A percentile compares a stretch with the other conserved stretches of the same genome.
These are phyloP conservation scores for Sideroxylon spinosum DNA, from an alignment of 179 eudicot genomes.

Conservation along the genomic window DNA sequence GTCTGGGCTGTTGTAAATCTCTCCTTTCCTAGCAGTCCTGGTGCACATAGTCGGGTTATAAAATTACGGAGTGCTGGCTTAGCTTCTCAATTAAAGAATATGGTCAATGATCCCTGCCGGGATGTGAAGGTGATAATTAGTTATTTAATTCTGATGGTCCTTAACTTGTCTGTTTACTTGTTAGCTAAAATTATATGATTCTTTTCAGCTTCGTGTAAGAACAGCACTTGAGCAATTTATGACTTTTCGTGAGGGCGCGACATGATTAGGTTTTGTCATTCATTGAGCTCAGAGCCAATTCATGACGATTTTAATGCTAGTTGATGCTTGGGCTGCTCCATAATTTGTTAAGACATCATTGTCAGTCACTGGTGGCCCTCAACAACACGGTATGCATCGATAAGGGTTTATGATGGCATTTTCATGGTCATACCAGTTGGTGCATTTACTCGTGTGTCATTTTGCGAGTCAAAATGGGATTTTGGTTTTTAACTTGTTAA, in stretches of 20 bases:
- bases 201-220: slow-evolving; percentile 68
- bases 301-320: slow-evolving; percentile 14
- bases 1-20: slow-evolving; percentile 82
- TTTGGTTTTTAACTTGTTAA: background rate
- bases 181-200: slow-evolving; percentile 8
- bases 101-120: slow-evolving; percentile 76
- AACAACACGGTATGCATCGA: slow-evolving; percentile 21
- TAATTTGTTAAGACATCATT: background rate
- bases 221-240: slow-evolving; percentile 55
- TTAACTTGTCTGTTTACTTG: background rate
- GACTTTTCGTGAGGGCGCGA: slow-evolving; percentile 41
- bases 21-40: slow-evolving; percentile 66
- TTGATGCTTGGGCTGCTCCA: slow-evolving; percentile 14
- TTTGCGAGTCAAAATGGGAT: slow-evolving; percentile 3
- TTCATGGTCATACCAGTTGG: slow-evolving; percentile 4
- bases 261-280: slow-evolving; percentile 22
- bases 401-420: slow-evolving; percentile 11
- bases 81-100: slow-evolving; percentile 57
- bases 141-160: background rate
- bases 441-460: background rate
- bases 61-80: slow-evolving; percentile 64
- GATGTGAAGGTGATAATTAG: slow-evolving; percentile 66
- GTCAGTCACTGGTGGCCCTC: slow-evolving; percentile 10
- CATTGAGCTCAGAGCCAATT: background rate
- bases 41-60: slow-evolving; percentile 51